These are phyloP conservation scores for Volvariella surrecta DNA, from an alignment of 1,284 basidiomycete genomes.

Conservation along the genomic window DNA sequence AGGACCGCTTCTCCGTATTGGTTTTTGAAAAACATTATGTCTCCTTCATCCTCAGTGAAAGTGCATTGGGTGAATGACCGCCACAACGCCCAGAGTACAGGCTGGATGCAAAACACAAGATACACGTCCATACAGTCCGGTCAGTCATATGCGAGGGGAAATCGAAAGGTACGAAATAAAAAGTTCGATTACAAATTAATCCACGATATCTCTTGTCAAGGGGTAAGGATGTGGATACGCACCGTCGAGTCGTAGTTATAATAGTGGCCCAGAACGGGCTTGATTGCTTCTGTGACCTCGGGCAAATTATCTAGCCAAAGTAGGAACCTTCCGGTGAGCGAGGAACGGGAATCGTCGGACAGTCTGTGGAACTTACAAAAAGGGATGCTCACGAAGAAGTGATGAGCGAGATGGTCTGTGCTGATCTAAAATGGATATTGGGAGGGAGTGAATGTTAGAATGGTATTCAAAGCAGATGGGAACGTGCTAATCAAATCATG, in stretches of 20 bases:
- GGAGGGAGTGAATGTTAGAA: too few species aligned
- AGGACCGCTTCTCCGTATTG: slow-evolving; percentile 38
- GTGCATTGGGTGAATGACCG: slow-evolving; percentile 33
- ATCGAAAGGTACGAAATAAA: too few species aligned
- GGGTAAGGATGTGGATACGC: slow-evolving; percentile 6
- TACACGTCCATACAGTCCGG: too few species aligned
- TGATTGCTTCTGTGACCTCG: slow-evolving; percentile 23
- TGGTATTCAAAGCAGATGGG: too few species aligned
- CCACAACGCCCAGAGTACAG: slow-evolving; percentile 28
- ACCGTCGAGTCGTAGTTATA: slow-evolving; percentile 32
- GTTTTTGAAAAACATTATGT: slow-evolving; percentile 60
- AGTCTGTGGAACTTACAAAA: slow-evolving; percentile 21
- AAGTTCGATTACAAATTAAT: too few species aligned
- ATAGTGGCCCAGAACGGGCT: slow-evolving; percentile 24
- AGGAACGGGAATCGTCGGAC: not conserved
- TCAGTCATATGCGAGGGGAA: too few species aligned
- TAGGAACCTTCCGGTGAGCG: not conserved
- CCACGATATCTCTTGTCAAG: not conserved
- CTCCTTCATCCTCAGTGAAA: slow-evolving; percentile 54
- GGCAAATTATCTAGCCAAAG: slow-evolving; percentile 11
- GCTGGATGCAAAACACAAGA: slow-evolving; percentile 11
- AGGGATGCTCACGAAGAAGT: slow-evolving; percentile 25
- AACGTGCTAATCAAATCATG: too few species aligned
- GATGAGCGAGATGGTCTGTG: slow-evolving; percentile 28
- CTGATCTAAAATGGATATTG: too few species aligned